Evolutionary conservation across 2,329 filamentous ascomycete genomes (phyloP), one percentile per base, ranked within the genome.

Genomic region (Fusarium zealandicum): DNA sequence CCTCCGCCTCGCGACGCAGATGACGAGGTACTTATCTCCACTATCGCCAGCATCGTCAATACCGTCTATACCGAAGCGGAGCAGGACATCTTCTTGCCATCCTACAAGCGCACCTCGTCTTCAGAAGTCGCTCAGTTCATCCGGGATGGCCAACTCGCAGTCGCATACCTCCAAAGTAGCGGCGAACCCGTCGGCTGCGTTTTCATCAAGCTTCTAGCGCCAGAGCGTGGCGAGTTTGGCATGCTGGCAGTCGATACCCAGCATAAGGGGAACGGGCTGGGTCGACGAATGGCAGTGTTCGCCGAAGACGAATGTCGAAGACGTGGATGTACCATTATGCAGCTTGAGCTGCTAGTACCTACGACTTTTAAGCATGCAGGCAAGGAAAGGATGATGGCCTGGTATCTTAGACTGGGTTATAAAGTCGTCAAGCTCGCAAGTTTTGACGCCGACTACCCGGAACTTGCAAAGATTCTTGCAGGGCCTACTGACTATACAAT

Each of bases 331-430:
- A 63, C 55, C 9, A 50, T 45, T 1, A 69, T 72, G 64, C 69
- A 69, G 13, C 55, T 72, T 0, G 70, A 72, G 35, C 37, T 72
- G 12, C 56, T 73, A 5, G 52, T 68, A 1, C 70, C 70, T 1
- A 65, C 53, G 17, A 64, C 50, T 1, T 70, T 66, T 16, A 59
- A 48, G 18, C 68, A 73, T 42, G 54, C 61, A 1, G 53, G 62
- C 1, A 73, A 73, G 32, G 53, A 54, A 3, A 65, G 68, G 18
- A 48, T 69, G 54, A 39, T 66, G 39, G 59, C 50, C 0, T 72
- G 70, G 70, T 72, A 72, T 33, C 38, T 28, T 5, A 54, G 70
- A 3, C 53, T 71, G 59, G 70, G 69, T 0, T 72, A 73, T 36
- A 25, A 45, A 18, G 14, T 66, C 17, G 59, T 71, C 0, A 68